These are phyloP conservation scores for Pythium phragmitis DNA, from an alignment of 352 stramenopile genomes.

Conservation along the genomic window DNA sequence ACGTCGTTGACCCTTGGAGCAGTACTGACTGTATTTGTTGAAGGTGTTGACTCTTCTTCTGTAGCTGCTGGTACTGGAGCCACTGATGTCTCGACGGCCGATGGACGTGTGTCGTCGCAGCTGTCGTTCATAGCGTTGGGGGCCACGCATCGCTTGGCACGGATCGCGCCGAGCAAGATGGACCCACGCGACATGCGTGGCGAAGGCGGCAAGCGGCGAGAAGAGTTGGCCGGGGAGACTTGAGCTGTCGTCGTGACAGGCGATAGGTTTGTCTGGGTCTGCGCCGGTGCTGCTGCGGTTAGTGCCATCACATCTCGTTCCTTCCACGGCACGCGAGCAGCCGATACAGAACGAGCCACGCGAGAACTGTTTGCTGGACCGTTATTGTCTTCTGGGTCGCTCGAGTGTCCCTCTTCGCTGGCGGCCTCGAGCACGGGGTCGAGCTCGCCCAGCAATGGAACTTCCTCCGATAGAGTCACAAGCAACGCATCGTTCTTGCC, in stretches of 20 bases:
- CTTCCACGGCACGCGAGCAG: conserved; percentile 25
- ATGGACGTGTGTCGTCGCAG: not conserved
- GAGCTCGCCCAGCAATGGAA: not conserved
- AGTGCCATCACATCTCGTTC: conserved; percentile 14
- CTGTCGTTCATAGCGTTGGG: not conserved
- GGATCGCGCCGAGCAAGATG: conserved; percentile 25
- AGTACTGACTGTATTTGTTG: not conserved
- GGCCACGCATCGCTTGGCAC: conserved; percentile 16
- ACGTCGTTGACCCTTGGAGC: conserved; percentile 12
- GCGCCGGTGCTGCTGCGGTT: not conserved
- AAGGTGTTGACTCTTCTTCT: too few species aligned
- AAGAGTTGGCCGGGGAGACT: not conserved
- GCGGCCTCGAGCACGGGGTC: conserved; percentile 26
- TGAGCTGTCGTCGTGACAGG: not conserved
- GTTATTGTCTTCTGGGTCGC: not conserved
- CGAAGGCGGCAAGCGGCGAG: not conserved
- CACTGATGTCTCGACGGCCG: not conserved
- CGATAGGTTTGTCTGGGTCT: not conserved
- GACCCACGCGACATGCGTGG: conserved; percentile 7
- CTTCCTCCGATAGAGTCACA: not conserved
- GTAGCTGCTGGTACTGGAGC: not conserved
- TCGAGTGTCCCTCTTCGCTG: conserved; percentile 1
- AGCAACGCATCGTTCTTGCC: conserved; percentile 32
- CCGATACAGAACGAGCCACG: not conserved
- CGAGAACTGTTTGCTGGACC: not conserved